Evolutionary conservation across 305 asterid species (phyloP), one percentile per base, ranked within the genome.

Genomic region (Fraxinus sp.): DNA sequence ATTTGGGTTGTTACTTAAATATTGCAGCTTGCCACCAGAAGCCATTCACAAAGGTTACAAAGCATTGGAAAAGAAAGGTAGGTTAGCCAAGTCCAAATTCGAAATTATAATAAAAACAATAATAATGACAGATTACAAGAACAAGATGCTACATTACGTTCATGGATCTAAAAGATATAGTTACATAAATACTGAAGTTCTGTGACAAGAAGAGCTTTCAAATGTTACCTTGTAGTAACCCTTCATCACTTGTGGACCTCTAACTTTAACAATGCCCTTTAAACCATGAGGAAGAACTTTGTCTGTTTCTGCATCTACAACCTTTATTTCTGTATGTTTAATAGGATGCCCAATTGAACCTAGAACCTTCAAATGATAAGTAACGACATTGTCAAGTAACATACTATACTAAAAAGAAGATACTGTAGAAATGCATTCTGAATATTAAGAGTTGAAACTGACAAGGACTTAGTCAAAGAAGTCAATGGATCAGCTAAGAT

Each of bases 201-300:
- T 11, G n/a, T 26, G 20, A 30, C 39, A 26, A 68, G 74, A 62
- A 68, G 37, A 68, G 74, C 74, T 68, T 30, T 68, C 20, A 68
- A 28, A 68, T 68, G 28, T 10, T 80, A 95, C 99, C 98, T 94
- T 94, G 89, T 92, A 96, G 82, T 96, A 96, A 79, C 98, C 98
- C 82, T 90, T 91, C 98, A 96, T 96, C 81, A 96, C 90, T 89
- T 85, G 97, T 74, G 97, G 98, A 16, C 99, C 99, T 88, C 91
- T 91, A 84, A 81, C 94, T 91, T 96, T 91, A 86, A 96, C 91
- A 37, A 92, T 89, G 87, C 99, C 99, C 84, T 89, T 94, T 1
- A 90, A 90, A 84, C 98, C 98, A n/a, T 85, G 14, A 26, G 97
- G 93, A 83, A 96, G 94, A 85, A 81, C 87, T 46, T 74, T 89